Evolutionary conservation across 2,329 filamentous ascomycete species (phyloP), one percentile per base, ranked within the genome.

Genomic region (Aspergillus sp.): DNA sequence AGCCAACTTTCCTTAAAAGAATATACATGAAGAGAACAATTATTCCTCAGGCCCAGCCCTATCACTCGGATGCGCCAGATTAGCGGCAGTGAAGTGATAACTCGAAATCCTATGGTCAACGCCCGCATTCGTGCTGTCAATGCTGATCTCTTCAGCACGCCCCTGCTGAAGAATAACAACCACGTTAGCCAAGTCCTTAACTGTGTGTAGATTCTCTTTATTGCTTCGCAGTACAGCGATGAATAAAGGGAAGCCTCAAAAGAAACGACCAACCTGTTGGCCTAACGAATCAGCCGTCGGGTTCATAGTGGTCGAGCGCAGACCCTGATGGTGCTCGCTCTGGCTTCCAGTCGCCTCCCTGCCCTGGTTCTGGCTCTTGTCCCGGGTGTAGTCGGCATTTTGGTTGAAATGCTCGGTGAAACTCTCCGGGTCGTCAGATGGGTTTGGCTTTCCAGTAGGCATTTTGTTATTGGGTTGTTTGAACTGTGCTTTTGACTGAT

Each of bases 381-480:
- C 28, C 7, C 48, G 48, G n/a, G 59, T 57, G 31, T 61, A 61
- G 11, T 57, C 52, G 30, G 49, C 59, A 19, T 61, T 58, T 19
- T 53, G 41, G 45, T 57, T 61, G 54, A 61, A 61, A 23, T 48
- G 54, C 9, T 57, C 41, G 48, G 59, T 57, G 50, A 57, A 61
- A 28, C 54, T 30, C n/a, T 30, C 45, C 9, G 57, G 38, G 7
- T 54, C 15, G 43, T 61, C 41, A 30, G 38, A 23, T 45, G 47
- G 34, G 47, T 51, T 52, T 38, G 45, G 34, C 13, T 41, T 41
- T 41, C 34, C 34, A 15, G 34, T 41, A 15, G 34, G 34, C 34
- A 41, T 41, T 56, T 50, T 51, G 34, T 13, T 47, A 11, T 19
- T 5, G 8, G 4, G 6, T 11, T 47, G 15, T 22, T 19, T 9